Evolutionary conservation across 2,329 filamentous ascomycete genomes (phyloP).

Genomic region (Ascochyta viciae-villosae): DNA sequence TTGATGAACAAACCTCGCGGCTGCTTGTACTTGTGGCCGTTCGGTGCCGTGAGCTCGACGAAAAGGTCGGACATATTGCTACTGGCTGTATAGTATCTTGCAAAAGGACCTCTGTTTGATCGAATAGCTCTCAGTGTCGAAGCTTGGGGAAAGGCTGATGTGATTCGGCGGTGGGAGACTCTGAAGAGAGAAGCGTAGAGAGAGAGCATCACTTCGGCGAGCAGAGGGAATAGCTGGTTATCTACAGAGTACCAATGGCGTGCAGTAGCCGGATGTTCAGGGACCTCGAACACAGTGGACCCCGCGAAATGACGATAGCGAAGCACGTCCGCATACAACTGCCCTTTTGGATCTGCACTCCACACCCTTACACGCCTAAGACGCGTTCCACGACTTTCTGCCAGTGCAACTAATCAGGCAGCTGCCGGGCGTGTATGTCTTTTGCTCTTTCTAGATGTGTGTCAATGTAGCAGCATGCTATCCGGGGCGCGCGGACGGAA

Average conservation of each 20-base stretch:
- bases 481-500: conserved; percentile 10
- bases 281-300: conserved; percentile 20
- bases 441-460: background rate
- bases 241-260: conserved; percentile 25
- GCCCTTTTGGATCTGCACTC: conserved; percentile 29
- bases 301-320: conserved; percentile 33
- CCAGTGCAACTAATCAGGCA: background rate
- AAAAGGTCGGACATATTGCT: conserved; percentile 55
- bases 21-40: conserved; percentile 74
- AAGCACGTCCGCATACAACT: conserved; percentile 33
- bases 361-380: conserved; percentile 19
- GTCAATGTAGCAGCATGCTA: background rate
- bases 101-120: conserved; percentile 13
- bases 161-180: conserved; percentile 17
- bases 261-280: conserved; percentile 8
- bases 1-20: conserved; percentile 83
- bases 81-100: conserved; percentile 27
- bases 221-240: conserved; percentile 29
- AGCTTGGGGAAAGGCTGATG: conserved; percentile 5
- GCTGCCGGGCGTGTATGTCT: conserved; percentile 3
- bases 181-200: conserved; percentile 30
- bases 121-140: conserved; percentile 15
- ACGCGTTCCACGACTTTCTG: conserved; percentile 4
- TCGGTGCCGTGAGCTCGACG: conserved; percentile 74
- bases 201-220: conserved; percentile 29